Evolutionary conservation across 495 filamentous ascomycete species (phyloP), one percentile per base, ranked within the genome.

Genomic region (Podospora fimiseda): DNA sequence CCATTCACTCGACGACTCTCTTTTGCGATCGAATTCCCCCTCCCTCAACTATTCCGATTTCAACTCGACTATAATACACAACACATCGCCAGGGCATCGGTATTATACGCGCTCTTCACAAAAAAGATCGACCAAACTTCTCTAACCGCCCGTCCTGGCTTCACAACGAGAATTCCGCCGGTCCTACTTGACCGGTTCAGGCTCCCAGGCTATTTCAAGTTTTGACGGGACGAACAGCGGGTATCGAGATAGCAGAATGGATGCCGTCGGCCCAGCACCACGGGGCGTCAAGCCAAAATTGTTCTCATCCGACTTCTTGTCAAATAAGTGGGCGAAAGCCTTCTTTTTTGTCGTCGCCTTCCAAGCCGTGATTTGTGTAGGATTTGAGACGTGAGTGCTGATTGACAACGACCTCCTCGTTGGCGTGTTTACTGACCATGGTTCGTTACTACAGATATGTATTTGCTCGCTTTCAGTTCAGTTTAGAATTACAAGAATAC

Each of bases 301-400:
- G 54, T 83, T 90, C 48, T 87, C 82, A 30, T 83, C 85, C 75
- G 90, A 89, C 59, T 74, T 83, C 58, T 83, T 92, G 47, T 86
- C 81, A 61, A 85, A 88, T 3, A 74, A 74, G 60, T 98, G 94
- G 94, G 89, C 90, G 2, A 93, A 90, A 82, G 70, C 82, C 51
- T 96, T 96, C 65, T 76, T 91, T 61, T 62, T 84, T 55, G 74
- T 87, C 37, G 82, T 90, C 24, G 67, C 84, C 36, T 37, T 89
- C 40, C 94, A 98, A 68, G 85, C 88, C 36, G 67, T 85, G 24
- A 80, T 92, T 43, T 84, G 85, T 24, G 76, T 97, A 52, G 85
- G 78, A 4, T 82, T 96, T 43, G 90, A 98, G 80, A 79, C 83
- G 89, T 96, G 80, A 65, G 90, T 77, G 20, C 19, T 16, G 8